These are phyloP conservation scores for Schizochytrium sp. DNA, from an alignment of 108 stramenopile species.

Conservation along the genomic window DNA sequence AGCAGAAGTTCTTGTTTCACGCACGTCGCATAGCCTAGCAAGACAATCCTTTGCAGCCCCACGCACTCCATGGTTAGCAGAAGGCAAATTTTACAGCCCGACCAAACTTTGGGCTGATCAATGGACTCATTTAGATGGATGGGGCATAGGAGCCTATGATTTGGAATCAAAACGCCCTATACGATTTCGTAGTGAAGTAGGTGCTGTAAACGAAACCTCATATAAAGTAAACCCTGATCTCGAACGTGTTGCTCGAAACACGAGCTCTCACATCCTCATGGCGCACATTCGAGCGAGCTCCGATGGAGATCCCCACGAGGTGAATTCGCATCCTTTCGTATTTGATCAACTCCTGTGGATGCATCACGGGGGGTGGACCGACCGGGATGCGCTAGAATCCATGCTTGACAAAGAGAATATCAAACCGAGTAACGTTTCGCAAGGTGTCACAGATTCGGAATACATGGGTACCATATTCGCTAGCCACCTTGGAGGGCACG, in stretches of 20 bases:
- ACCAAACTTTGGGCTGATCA: neutral
- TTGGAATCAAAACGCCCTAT: neutral
- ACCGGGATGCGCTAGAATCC: constrained; percentile 7
- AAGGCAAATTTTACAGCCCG: constrained; percentile 26
- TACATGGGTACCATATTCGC: constrained; percentile 21
- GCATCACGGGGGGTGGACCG: constrained; percentile 48
- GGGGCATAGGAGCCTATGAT: constrained; percentile 5
- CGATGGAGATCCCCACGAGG: constrained; percentile 1
- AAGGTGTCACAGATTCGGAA: constrained; percentile 35
- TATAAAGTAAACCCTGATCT: neutral
- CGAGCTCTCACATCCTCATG: neutral
- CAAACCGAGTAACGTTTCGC: neutral
- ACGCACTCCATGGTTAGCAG: neutral
- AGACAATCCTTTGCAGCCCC: neutral
- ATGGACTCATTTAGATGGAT: neutral
- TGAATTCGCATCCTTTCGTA: constrained; percentile 40
- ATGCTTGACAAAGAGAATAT: neutral
- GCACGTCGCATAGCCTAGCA: neutral
- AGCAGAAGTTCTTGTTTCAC: neutral
- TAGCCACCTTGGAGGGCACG: neutral
- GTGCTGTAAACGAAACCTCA: neutral
- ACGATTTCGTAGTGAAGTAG: neutral
- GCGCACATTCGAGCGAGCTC: constrained; percentile 28
- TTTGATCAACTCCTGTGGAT: constrained; percentile 13
- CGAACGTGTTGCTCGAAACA: neutral